Evolutionary conservation across 495 filamentous ascomycete genomes (phyloP).

Genomic region (Geopyxis carbonaria): DNA sequence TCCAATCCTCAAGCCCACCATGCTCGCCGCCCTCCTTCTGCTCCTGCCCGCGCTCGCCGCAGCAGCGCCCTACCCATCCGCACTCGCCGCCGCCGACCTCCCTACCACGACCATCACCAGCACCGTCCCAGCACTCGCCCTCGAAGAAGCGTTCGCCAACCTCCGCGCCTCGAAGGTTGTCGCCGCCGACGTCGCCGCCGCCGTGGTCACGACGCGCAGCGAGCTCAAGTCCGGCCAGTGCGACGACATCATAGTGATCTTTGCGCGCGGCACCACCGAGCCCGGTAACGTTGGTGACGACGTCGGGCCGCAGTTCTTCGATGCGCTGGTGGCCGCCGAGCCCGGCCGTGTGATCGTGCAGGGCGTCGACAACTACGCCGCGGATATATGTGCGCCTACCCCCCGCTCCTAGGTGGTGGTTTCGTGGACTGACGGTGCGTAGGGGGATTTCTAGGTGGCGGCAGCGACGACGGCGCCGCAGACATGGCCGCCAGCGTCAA

Average conservation of each 20-base stretch:
- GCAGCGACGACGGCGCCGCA: constrained; percentile 31
- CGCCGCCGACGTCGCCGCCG: neutral
- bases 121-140: too few species aligned
- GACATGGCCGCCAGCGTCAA: constrained; percentile 35
- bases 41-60: too few species aligned
- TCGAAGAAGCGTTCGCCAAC: constrained; percentile 6
- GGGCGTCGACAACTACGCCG: constrained; percentile 16
- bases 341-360: constrained; percentile 11
- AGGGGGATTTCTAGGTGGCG: constrained; percentile 31
- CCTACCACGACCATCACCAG: too few species aligned
- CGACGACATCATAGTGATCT: constrained; percentile 14
- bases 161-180: constrained; percentile 3
- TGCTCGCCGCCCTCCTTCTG: too few species aligned
- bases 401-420: neutral
- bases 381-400: constrained; percentile 7
- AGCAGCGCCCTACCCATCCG: too few species aligned
- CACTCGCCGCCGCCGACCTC: too few species aligned
- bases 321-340: neutral
- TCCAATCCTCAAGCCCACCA: too few species aligned
- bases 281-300: constrained; percentile 18
- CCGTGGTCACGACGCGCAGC: constrained; percentile 14
- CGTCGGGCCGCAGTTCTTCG: constrained; percentile 15
- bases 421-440: neutral
- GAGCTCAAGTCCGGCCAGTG: constrained; percentile 12
- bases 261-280: constrained; percentile 13